Evolutionary conservation across 495 filamentous ascomycete species (phyloP), one percentile per base, ranked within the genome.

Genomic region (Podospora pseudoanserina): DNA sequence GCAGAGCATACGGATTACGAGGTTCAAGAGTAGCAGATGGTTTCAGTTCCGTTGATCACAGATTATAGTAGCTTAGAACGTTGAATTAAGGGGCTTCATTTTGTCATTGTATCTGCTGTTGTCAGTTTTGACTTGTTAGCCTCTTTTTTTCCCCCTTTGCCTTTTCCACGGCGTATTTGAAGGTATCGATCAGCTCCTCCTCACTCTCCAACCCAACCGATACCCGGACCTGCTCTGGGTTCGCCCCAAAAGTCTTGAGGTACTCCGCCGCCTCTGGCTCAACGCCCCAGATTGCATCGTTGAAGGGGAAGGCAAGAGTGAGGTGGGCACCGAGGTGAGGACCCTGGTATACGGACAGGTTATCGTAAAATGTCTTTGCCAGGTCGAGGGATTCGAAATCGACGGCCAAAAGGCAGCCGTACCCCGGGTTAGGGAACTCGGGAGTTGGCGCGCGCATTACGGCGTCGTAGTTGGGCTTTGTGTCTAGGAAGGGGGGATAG

Each of bases 251-350:
- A 54, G 67, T 59, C 5, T 63, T 74, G 55, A 78, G 68, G 19
- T 75, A 74, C 2, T 65, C 69, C 0, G 61, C 60, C 6, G 60
- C 63, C 7, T 73, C 74, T 11, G 67, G 53, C 16, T 74, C 59
- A 16, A 69, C 71, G 7, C 74, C 76, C 73, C 79, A 82, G 13
- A 80, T 60, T 11, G 66, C 64, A 19, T 75, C 78, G 62, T 79
- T 80, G 70, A 81, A 84, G 13, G 80, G 72, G 39, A 83, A 55
- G 1, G 73, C 75, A 1, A 85, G 67, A 6, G 82, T 84, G 63
- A 78, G 70, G 71, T 84, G 80, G 20, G 81, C 83, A 0, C 83
- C 83, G 2, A 85, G 70, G 71, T 84, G 81, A 2, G 83, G 83
- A 9, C 81, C 80, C 18, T 77, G 72, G 68, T 80, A 77, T 32